Percentiles rank a stretch among this genome's conserved stretches.
These are phyloP conservation scores for Mortierella hygrophila DNA, from an alignment of 192 early-diverging fungal genomes.

Conservation along the genomic window DNA sequence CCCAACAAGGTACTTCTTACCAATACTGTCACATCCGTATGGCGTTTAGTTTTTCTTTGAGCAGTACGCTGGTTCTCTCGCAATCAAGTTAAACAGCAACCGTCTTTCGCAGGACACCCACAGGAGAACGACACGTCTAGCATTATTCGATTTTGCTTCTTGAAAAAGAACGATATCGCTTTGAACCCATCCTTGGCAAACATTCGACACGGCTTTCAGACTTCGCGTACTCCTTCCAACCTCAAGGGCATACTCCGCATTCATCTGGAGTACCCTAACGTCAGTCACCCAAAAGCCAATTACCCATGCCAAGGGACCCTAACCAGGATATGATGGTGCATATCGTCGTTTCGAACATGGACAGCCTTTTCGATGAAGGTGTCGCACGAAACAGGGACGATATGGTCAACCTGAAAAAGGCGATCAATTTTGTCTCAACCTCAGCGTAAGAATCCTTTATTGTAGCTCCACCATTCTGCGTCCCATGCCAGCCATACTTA, in stretches of 20 bases:
- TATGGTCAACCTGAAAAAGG: slow-evolving; percentile 1
- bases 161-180: slow-evolving; percentile 1
- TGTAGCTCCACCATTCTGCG: too few species aligned
- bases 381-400: not conserved
- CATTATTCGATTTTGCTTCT: slow-evolving; percentile 32
- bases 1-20: too few species aligned
- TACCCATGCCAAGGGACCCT: slow-evolving; percentile 17
- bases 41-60: too few species aligned
- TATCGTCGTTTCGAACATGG: slow-evolving; percentile 25
- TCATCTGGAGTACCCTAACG: slow-evolving; percentile 30
- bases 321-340: slow-evolving; percentile 29
- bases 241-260: slow-evolving; percentile 27
- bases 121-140: slow-evolving; percentile 23
- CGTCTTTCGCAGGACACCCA: too few species aligned
- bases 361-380: slow-evolving; percentile 27
- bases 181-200: not conserved
- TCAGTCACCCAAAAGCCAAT: not conserved
- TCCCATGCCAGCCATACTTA: too few species aligned
- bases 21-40: too few species aligned
- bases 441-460: too few species aligned
- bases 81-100: too few species aligned
- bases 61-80: too few species aligned
- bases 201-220: not conserved
- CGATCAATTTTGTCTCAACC: too few species aligned
- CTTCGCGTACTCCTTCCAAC: slow-evolving; percentile 8